Base-by-base conservation (phyloP, 768 basidiomycete species). In the Sutorius australiensis region DNA sequence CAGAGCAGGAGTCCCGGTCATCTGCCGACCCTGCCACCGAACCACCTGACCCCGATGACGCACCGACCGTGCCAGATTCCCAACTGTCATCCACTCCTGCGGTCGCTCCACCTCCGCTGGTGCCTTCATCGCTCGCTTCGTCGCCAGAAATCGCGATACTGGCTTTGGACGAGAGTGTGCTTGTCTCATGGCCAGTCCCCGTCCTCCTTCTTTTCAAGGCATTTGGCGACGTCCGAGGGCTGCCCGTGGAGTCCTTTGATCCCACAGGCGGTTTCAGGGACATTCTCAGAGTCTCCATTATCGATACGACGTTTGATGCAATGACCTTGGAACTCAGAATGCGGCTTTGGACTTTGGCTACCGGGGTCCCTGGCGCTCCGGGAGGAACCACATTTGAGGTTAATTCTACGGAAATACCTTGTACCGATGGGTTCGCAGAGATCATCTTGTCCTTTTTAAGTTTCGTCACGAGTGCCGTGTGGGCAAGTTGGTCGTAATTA, bases 291-390 rank as follows among this genome's bases (percentile, higher is more conserved):
- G 75, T 73, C 10, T 75, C 75, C 2, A 93, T 63, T 13, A 80
- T 77, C 21, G 67, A 65, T 7, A 72, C 70, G 2, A 91, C 74
- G 57, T 80, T 81, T 3, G 75, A 71, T 1, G 89, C 83, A 11
- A 93, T 72, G n/a, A 76, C 67, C 65, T 89, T 92, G 5, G 87
- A 87, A 62, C 90, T 93, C 38, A 88, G 73, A 9, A 95, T 71
- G 34, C 87, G 81, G 55, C 78, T 83, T 60, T 87, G 84, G 1
- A 87, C 79, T 69, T 87, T 89, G 3, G 77, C 78, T 27, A 71
- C 61, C 13, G 72, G 64, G 19, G 80, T 76, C 21, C 79, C 78
- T 16, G 76, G 61, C 3, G 62, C 58, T 24, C 68, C 73, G 11
- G 72, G 65, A 14, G 67, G 48, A 37, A 77, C 54, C 9, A 72